Evolutionary conservation across 2,329 filamentous ascomycete genomes (phyloP).

Genomic region (Talaromyces pinophilus): DNA sequence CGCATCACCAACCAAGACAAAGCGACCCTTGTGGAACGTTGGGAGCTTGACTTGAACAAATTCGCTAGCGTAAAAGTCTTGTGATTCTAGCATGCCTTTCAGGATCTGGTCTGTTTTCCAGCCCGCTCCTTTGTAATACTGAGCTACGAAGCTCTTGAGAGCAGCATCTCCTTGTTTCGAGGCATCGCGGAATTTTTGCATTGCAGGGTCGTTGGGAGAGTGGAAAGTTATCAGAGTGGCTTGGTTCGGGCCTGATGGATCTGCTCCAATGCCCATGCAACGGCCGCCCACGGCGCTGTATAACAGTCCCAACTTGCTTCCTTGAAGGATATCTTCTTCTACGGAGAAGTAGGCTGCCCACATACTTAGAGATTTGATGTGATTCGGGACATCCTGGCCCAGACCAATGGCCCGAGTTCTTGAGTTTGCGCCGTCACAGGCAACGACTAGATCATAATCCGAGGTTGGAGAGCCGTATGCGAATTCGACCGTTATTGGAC

Average conservation of each 20-base stretch:
- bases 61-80: slow-evolving; percentile 52
- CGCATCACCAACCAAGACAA: slow-evolving; percentile 58
- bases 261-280: not conserved
- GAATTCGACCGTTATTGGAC: not conserved
- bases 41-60: slow-evolving; percentile 50
- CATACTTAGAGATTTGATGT: not conserved
- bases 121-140: slow-evolving; percentile 29
- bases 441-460: not conserved
- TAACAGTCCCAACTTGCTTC: not conserved
- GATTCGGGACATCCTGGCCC: not conserved
- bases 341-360: not conserved
- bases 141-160: not conserved
- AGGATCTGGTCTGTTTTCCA: slow-evolving; percentile 54
- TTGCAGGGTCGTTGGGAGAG: not conserved
- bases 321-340: not conserved
- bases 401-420: not conserved
- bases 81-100: slow-evolving; percentile 27
- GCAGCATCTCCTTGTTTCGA: not conserved
- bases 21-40: slow-evolving; percentile 50
- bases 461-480: not conserved
- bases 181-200: not conserved
- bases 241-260: not conserved
- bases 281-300: not conserved
- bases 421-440: not conserved
- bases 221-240: not conserved